Base-by-base conservation (phyloP, 768 basidiomycete genomes). In the Suillus ampliporus region DNA sequence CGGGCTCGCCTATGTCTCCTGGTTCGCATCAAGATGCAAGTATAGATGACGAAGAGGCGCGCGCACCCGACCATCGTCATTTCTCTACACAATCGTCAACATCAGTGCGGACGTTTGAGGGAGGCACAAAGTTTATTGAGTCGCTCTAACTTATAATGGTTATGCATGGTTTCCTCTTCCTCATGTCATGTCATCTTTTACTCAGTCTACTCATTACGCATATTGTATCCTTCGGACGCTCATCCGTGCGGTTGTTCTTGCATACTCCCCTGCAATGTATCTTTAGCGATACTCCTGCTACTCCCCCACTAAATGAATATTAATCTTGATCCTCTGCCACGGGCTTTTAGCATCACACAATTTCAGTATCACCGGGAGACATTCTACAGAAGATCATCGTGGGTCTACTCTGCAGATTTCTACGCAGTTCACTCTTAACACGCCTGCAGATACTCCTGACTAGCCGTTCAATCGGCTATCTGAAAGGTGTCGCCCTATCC, bases 71-170 rank as follows among this genome's bases (percentile, higher is more conserved):
- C 43, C 61, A 41, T 41, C 67, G 64, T 2, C 71, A 77, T 62
- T 67, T 61, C 2, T 71, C 72, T 41, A 53, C 57, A 15, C 56
- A 71, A 65, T 74, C 72, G 26, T 64, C 61, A 15, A 54, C 63
- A 51, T 74, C 79, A 23, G 65, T 77, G 65, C 76, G 74, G 66
- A 80, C 82, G 13, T 78, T 82, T 38, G 68, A 68, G 58, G 77
- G 77, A n/a, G 84, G 83, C 15, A 80, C 82, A 19, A 85, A 81
- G 69, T 85, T 85, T 61, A 71, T 84, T 31, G 84, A 84, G 66
- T 74, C 65, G 34, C 58, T 81, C 53, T 80, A 72, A 73, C 37
- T 38, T 26, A 35, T 40, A 9, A 19, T 56, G 26, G 38, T 40
- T 11, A 6, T 46, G 11, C 4, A 13, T 40, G 11, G 26, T 40